These are phyloP conservation scores for Pythium volutum DNA, from an alignment of 352 stramenopile species.

Conservation along the genomic window DNA sequence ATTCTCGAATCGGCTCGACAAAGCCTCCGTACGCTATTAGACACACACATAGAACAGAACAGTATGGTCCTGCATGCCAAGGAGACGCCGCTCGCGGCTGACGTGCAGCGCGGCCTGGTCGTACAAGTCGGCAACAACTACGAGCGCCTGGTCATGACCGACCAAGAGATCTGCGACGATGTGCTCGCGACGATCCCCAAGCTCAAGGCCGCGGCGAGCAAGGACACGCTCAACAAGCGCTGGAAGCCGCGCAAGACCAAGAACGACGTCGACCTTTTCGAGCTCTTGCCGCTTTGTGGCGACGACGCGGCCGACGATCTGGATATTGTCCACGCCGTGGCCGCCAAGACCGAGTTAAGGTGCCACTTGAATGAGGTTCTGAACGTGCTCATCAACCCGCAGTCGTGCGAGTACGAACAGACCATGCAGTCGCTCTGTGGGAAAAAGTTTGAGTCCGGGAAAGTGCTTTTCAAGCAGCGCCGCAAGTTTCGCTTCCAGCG, in stretches of 20 bases:
- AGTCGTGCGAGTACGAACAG: slow-evolving; percentile 40
- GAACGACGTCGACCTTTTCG: slow-evolving; percentile 40
- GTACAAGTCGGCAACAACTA: slow-evolving; percentile 17
- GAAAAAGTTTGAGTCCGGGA: slow-evolving; percentile 44
- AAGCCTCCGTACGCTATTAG: too few species aligned
- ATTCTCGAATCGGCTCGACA: too few species aligned
- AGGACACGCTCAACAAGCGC: slow-evolving; percentile 27
- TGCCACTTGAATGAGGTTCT: slow-evolving; percentile 70
- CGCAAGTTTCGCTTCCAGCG: background rate
- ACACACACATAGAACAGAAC: too few species aligned
- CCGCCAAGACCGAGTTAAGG: slow-evolving; percentile 47
- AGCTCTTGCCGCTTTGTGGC: slow-evolving; percentile 30
- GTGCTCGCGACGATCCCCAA: slow-evolving; percentile 56
- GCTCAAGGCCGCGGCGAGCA: slow-evolving; percentile 24
- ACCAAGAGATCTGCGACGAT: slow-evolving; percentile 57
- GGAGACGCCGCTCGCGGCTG: too few species aligned
- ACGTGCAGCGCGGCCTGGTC: background rate
- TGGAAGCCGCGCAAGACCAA: slow-evolving; percentile 38
- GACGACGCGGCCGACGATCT: slow-evolving; percentile 31
- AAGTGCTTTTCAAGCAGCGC: slow-evolving; percentile 39
- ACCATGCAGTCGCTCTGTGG: slow-evolving; percentile 52
- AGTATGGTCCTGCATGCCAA: too few species aligned
- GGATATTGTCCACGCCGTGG: slow-evolving; percentile 49
- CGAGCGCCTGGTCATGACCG: slow-evolving; percentile 32
- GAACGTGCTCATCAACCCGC: slow-evolving; percentile 47